Conservation (phyloP, 1,139 yeast genomes). For the Chernovozyma aurita region DNA sequence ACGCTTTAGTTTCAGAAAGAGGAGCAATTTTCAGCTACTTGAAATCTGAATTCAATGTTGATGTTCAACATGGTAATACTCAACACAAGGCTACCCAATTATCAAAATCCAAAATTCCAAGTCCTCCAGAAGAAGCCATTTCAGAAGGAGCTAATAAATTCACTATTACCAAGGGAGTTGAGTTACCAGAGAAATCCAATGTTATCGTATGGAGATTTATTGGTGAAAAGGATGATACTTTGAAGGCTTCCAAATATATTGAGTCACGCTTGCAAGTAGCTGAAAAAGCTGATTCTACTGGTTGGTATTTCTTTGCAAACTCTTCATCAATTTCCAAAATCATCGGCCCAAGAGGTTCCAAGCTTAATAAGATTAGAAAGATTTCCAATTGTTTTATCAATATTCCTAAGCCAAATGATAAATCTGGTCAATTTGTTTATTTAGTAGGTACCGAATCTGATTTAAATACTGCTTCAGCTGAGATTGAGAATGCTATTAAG, state of each 20-base stretch:
- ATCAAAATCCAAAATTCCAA: conserved; percentile 40
- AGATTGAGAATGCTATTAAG: conserved; percentile 15
- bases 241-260: conserved; percentile 35
- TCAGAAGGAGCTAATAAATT: conserved; percentile 39
- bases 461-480: conserved; percentile 24
- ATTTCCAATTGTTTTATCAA: conserved; percentile 55
- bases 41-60: conserved; percentile 51
- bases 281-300: conserved; percentile 26
- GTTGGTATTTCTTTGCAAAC: conserved; percentile 36
- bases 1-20: conserved; percentile 61
- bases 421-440: conserved; percentile 34
- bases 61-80: conserved; percentile 58
- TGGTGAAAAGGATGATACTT: conserved; percentile 40
- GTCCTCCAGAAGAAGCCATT: conserved; percentile 51
- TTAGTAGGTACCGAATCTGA: conserved; percentile 31
- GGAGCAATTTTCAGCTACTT: conserved; percentile 63
- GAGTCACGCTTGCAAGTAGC: conserved; percentile 32
- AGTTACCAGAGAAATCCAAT: conserved; percentile 27
- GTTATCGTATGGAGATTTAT: conserved; percentile 63
- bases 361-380: conserved; percentile 58
- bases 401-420: conserved; percentile 59
- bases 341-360: conserved; percentile 76
- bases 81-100: conserved; percentile 48
- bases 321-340: conserved; percentile 48
- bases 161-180: conserved; percentile 30